Base-by-base conservation (phyloP, 306 rosid species). In the Abrus pulchellus region DNA sequence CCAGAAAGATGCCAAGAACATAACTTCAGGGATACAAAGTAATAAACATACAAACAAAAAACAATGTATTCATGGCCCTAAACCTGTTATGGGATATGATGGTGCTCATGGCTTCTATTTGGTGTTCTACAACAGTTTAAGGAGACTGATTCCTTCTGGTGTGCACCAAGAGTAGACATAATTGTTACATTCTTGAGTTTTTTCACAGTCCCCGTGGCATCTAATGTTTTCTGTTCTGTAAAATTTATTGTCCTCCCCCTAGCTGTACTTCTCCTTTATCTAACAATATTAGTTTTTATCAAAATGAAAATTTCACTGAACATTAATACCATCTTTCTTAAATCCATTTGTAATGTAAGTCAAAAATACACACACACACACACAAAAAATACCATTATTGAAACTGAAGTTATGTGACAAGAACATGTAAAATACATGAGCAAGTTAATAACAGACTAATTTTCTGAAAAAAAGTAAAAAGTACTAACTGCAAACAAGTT, bases 401-500 rank as follows among this genome's bases (percentile, higher is more conserved):
- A 45, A 14, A 33, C 29, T 55, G 47, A 12, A 41, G 36, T 3
- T 41, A 29, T 45, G 76, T 7, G 49, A 65, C 28, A 54, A 30
- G 54, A 67, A 47, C 10, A 68, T 8, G 44, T 36, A 52, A 36
- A 48, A 45, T 48, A 34, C 2, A 56, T 28, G 14, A 27, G 50
- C 72, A 67, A 67, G 59, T 43, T 14, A 30, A 63, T 28, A 7
- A 60, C 57, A 68, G 14, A 41, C 7, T 68, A 30, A 20, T 56
- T 75, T 55, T 11, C 12, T 48, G 13, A 36, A 14, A 45, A 14
- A 45, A 44, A 11, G 71, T 30, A 47, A 8, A 71, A 71, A 14
- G 52, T 33, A n/a, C 52, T 33, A 59, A 65, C 53, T 1, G 27
- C 30, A 80, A 66, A 62, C 74, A 62, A 75, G 48, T 68, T 59